Evolutionary conservation across 1,284 basidiomycete species (phyloP), one percentile per base, ranked within the genome.

Genomic region (Malassezia yamatoensis): DNA sequence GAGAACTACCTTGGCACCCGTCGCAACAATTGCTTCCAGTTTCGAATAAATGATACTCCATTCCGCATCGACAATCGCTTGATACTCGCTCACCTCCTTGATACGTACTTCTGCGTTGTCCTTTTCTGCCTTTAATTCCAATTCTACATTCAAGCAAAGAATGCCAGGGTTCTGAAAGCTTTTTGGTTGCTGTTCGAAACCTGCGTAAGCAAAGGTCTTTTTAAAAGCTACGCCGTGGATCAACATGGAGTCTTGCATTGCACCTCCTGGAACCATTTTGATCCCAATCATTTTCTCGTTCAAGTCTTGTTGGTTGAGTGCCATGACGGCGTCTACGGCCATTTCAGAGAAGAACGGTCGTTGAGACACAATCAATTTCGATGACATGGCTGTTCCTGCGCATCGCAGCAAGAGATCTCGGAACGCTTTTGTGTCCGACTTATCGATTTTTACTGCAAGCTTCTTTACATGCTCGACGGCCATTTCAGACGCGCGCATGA

Each of bases 31-130:
- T 1, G 90, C 90, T 70, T 96, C 87, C 33, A 99, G 81, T 78
- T 99, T 99, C 70, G 87, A 83, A 79, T 91, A 98, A 75, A 99
- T 99, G 77, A 99, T 98, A 70, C 91, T 87, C 94, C 94, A 99
- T 77, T 99, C 94, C 24, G 94, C 94, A 72, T 99, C 90, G 54
- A 99, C 94, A 65, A 99, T 96, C 6, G 91, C 90, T 78, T 99
- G 94, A 76, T 99, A 99, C 56, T 73, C 72, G 44, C 65, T 63
- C 32, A 99, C 93, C 46, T 88, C 86, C 73, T 96, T 90, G 49
- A 99, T 89, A 35, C 94, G 85, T 42, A 99, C 87, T 78, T 99
- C 94, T 9, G 94, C 94, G 66, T 99, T 99, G 78, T 99, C 94
- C 77, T 96, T 94, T 78, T 99, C 94, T 0, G 94, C 94, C 78